These are phyloP conservation scores for Cutaneotrichosporon cutaneum DNA, from an alignment of 1,284 basidiomycete genomes.

Conservation along the genomic window DNA sequence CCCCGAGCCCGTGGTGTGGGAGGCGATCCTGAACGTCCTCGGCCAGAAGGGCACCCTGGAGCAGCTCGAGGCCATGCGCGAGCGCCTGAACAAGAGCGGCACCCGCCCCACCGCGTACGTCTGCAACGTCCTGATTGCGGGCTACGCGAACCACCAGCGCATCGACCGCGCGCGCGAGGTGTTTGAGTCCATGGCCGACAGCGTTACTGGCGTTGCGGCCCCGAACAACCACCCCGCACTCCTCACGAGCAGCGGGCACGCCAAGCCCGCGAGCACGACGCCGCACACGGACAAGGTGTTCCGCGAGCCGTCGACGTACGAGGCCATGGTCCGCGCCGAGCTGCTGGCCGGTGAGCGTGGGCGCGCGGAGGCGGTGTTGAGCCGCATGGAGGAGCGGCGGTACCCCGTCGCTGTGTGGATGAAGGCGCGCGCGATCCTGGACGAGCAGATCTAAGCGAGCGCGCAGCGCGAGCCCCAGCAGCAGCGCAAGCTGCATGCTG, in stretches of 20 bases:
- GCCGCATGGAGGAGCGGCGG: slow-evolving; percentile 65
- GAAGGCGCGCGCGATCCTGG: slow-evolving; percentile 37
- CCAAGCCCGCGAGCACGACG: slow-evolving; percentile 54
- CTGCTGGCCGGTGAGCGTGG: slow-evolving; percentile 72
- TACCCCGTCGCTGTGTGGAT: slow-evolving; percentile 49
- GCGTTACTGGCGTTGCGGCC: slow-evolving; percentile 74
- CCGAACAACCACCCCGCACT: slow-evolving; percentile 78
- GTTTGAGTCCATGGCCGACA: slow-evolving; percentile 87
- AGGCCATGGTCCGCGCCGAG: slow-evolving; percentile 92
- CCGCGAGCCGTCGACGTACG: slow-evolving; percentile 76
- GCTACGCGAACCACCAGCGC: slow-evolving; percentile 71
- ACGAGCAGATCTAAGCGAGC: slow-evolving; percentile 24
- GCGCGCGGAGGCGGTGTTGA: slow-evolving; percentile 62
- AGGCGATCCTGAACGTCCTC: slow-evolving; percentile 85
- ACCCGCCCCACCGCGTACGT: slow-evolving; percentile 95
- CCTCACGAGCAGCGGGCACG: slow-evolving; percentile 52
- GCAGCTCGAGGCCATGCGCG: slow-evolving; percentile 69
- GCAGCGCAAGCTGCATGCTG: too few relatives aligned
- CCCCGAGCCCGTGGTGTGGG: slow-evolving; percentile 84
- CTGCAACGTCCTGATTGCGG: slow-evolving; percentile 87
- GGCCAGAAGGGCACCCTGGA: slow-evolving; percentile 76
- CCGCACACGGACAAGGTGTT: slow-evolving; percentile 60
- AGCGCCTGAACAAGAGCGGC: slow-evolving; percentile 63
- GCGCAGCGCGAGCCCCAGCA: background rate
- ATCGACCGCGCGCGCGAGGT: slow-evolving; percentile 69